Evolutionary conservation across 805 yeast species (phyloP).

Genomic region (Starmerella lactis-condensi): DNA sequence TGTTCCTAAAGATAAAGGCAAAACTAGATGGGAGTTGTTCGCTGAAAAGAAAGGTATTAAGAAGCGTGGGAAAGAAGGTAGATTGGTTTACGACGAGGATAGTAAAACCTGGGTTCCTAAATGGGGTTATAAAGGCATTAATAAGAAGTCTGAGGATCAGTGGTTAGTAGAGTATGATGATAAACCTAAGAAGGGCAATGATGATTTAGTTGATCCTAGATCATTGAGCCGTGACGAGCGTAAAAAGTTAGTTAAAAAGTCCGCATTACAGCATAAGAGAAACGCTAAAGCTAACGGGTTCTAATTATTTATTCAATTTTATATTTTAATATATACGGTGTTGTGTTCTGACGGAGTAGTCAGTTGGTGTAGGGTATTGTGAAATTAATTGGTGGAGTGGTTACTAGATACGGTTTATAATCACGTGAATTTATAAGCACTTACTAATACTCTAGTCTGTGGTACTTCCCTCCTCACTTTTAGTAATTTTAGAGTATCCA

Average conservation of each 20-base stretch:
- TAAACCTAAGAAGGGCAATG: slow-evolving; percentile 23
- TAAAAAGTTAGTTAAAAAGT: slow-evolving; percentile 68
- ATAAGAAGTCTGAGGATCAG: slow-evolving; percentile 69
- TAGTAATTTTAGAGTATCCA: background rate
- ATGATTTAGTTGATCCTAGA: slow-evolving; percentile 73
- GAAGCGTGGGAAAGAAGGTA: slow-evolving; percentile 77
- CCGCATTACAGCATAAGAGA: slow-evolving; percentile 66
- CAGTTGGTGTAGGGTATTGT: too few species aligned
- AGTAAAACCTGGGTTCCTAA: slow-evolving; percentile 90
- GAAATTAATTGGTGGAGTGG: too few species aligned
- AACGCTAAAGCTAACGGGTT: slow-evolving; percentile 26
- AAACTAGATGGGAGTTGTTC: slow-evolving; percentile 91
- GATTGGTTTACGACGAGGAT: slow-evolving; percentile 75
- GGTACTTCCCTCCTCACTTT: slow-evolving; percentile 1
- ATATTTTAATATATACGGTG: background rate
- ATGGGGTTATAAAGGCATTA: slow-evolving; percentile 94
- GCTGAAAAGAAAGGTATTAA: slow-evolving; percentile 90
- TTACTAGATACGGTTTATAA: too few species aligned
- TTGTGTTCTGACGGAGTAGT: background rate
- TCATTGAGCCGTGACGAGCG: slow-evolving; percentile 63
- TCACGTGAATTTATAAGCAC: slow-evolving; percentile 8
- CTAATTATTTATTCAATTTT: background rate
- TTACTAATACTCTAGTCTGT: background rate
- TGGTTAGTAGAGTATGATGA: slow-evolving; percentile 94
- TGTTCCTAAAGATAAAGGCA: slow-evolving; percentile 77